These are phyloP conservation scores for Pholiota molesta DNA, from an alignment of 768 basidiomycete genomes.

Conservation along the genomic window DNA sequence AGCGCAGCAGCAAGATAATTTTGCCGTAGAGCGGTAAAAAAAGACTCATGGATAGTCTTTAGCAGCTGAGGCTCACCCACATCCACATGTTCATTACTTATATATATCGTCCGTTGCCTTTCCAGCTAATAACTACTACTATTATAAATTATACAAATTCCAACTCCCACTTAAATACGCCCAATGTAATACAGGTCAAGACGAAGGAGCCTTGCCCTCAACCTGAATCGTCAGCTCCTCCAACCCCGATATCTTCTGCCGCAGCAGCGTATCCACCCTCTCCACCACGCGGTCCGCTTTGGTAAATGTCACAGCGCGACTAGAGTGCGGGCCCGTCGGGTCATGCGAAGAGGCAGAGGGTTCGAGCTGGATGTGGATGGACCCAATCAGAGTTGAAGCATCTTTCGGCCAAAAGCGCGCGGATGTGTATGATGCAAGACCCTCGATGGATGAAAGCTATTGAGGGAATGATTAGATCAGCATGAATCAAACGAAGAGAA, in stretches of 20 bases:
- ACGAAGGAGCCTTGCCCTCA: constrained; percentile 39
- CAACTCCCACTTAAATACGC: not conserved
- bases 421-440: constrained; percentile 76
- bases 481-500: not conserved
- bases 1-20: too few relatives aligned
- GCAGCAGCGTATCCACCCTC: constrained; percentile 73
- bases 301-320: constrained; percentile 50
- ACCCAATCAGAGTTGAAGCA: constrained; percentile 80
- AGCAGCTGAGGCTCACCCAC: too few relatives aligned
- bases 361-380: constrained; percentile 88
- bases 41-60: too few relatives aligned
- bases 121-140: constrained; percentile 10
- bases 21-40: too few relatives aligned
- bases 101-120: not conserved
- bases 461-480: constrained; percentile 19
- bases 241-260: constrained; percentile 75
- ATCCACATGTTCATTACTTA: not conserved
- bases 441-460: constrained; percentile 76
- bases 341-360: constrained; percentile 60
- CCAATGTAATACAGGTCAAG: not conserved
- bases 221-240: constrained; percentile 93
- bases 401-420: constrained; percentile 98
- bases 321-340: constrained; percentile 55
- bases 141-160: constrained; percentile 10
- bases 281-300: constrained; percentile 74